These are phyloP conservation scores for Hyaloscypha finlandica DNA, from an alignment of 495 filamentous ascomycete genomes.

Conservation along the genomic window DNA sequence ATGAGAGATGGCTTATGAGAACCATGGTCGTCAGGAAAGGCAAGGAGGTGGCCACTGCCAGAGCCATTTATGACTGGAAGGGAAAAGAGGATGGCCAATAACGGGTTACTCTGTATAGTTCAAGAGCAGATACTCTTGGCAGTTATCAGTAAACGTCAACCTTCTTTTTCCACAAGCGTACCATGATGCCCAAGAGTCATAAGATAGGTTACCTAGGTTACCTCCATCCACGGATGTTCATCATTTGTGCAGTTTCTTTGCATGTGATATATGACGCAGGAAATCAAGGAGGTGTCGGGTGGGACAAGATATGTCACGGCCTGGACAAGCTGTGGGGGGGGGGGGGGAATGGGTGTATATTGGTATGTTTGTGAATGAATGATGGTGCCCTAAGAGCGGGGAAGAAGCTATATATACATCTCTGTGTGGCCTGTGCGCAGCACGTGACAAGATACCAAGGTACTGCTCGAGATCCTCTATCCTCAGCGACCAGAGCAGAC, in stretches of 20 bases:
- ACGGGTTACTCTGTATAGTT: neutral
- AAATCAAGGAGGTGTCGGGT: neutral
- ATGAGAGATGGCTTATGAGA: slow-evolving; percentile 3
- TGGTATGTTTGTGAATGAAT: no score
- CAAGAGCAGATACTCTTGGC: neutral
- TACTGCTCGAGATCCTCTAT: neutral
- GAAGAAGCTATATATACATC: no score
- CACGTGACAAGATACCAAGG: neutral
- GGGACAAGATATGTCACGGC: no score
- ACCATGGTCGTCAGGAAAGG: slow-evolving; percentile 2
- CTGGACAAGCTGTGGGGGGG: no score
- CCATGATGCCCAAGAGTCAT: neutral
- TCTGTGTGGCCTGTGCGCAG: no score
- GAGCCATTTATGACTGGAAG: neutral
- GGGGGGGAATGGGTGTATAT: no score
- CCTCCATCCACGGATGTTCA: slow-evolving; percentile 1
- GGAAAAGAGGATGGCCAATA: slow-evolving; percentile 3
- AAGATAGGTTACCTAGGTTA: neutral
- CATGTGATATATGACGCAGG: slow-evolving; percentile 2
- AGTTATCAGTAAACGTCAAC: no score
- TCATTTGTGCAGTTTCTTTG: slow-evolving; percentile 3
- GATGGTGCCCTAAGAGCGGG: no score
- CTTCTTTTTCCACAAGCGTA: no score
- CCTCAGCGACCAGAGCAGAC: slow-evolving; percentile 1
- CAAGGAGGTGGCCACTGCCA: neutral